Evolutionary conservation across 2,329 filamentous ascomycete species (phyloP), one percentile per base, ranked within the genome.

Genomic region (Beauveria brongniartii): DNA sequence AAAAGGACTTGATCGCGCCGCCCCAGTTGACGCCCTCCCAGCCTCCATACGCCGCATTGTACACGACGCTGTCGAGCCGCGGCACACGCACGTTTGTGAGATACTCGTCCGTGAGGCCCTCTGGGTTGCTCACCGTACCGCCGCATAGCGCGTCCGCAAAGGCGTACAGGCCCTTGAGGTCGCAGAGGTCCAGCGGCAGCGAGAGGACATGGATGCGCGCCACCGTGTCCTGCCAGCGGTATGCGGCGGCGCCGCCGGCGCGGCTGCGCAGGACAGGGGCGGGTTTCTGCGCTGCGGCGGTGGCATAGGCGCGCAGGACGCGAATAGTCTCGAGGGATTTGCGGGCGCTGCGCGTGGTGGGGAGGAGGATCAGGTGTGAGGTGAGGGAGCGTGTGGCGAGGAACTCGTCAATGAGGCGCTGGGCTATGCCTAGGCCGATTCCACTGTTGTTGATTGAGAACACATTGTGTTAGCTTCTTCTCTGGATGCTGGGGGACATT

Each of bases 341-440:
- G 63, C 79, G 76, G 48, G 80, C 71, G 68, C 87, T 88, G 65
- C 93, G 89, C 1, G 93, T 96, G 6, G 91, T 96, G 65, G 91
- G 86, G 64, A 97, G 85, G 59, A 97, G 80, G 66, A 91, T 83
- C 50, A 97, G 83, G 68, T 88, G 85, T 61, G 90, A 82, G 34
- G 80, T 78, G 54, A 84, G 78, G 34, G 88, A 83, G 41, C 85
- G 86, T 14, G 84, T 84, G 62, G 80, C 77, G 63, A 96, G 84
- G 78, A 96, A 97, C 69, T 96, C 90, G 77, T 96, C 91, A 67
- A 96, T 93, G 61, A 96, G 81, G 63, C 91, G 90, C 69, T 89
- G 85, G 71, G 89, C 90, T 66, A 90, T 92, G 60, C 88, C 87
- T 68, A 93, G 89, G 50, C 93, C 93, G 50, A 97, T 85, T 63